Evolutionary conservation across 257 asterid species (phyloP).

Genomic region (Nicotiana tomentosiformis): DNA sequence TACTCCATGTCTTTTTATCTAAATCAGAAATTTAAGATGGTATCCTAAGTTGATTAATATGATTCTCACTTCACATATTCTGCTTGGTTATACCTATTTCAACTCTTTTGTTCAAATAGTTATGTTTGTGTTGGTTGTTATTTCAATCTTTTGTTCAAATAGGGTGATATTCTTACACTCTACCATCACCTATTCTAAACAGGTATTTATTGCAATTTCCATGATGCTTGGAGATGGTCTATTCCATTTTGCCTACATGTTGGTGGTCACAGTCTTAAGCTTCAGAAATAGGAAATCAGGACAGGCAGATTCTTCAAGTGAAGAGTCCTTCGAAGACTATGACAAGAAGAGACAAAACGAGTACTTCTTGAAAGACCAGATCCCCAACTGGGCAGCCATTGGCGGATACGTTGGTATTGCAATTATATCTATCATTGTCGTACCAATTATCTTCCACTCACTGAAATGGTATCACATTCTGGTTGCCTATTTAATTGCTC

Average conservation of each 20-base stretch:
- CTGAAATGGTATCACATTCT: conserved; percentile 34
- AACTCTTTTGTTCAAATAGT: background rate
- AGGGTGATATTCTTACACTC: no score
- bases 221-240: conserved; percentile 81
- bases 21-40: no score
- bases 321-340: conserved; percentile 10
- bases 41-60: no score
- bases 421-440: conserved; percentile 21
- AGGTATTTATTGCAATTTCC: conserved; percentile 68
- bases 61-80: background rate
- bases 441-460: conserved; percentile 32
- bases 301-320: background rate
- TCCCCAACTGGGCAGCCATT: conserved; percentile 27
- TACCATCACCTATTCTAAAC: no score
- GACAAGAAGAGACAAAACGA: conserved; percentile 16
- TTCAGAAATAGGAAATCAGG: conserved; percentile 2
- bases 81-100: background rate
- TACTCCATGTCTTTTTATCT: no score
- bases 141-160: no score
- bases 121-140: no score
- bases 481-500: conserved; percentile 32
- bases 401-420: conserved; percentile 23
- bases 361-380: conserved; percentile 31
- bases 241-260: conserved; percentile 54
- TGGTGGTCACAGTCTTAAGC: conserved; percentile 17